Percentiles rank a stretch among this genome's conserved stretches.
These are phyloP conservation scores for Solanum arcanum DNA, from an alignment of 257 asterid genomes.

Conservation along the genomic window DNA sequence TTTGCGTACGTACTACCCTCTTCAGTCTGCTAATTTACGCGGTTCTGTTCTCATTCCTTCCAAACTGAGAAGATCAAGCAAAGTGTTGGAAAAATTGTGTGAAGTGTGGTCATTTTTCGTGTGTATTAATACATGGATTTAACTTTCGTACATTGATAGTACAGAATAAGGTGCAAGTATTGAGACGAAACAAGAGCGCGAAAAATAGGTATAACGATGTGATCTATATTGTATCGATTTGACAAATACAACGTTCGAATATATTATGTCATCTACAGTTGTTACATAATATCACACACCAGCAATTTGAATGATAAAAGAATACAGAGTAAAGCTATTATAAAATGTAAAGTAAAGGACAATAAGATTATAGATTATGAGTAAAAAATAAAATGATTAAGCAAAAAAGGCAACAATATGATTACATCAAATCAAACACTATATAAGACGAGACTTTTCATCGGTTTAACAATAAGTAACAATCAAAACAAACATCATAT, in stretches of 20 bases:
- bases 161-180: background rate
- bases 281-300: rapidly evolving
- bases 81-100: too few species aligned
- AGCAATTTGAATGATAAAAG: background rate
- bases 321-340: rapidly evolving
- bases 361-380: too few species aligned
- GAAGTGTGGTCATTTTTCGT: too few species aligned
- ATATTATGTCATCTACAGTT: background rate
- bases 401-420: too few species aligned
- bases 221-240: background rate
- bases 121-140: background rate
- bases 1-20: background rate
- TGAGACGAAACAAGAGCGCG: background rate
- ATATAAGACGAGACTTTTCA: background rate
- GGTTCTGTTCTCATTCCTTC: too few species aligned
- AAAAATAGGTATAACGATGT: background rate
- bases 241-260: rapidly evolving
- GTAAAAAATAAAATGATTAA: too few species aligned
- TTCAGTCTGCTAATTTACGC: background rate
- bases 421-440: rapidly evolving
- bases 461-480: background rate
- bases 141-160: background rate
- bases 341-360: background rate
- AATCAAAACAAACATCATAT: rapidly evolving
- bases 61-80: too few species aligned